phyloP scores from a whole-genome alignment of 2,329 filamentous ascomycete species.

The Epichloe bromicola region DNA sequence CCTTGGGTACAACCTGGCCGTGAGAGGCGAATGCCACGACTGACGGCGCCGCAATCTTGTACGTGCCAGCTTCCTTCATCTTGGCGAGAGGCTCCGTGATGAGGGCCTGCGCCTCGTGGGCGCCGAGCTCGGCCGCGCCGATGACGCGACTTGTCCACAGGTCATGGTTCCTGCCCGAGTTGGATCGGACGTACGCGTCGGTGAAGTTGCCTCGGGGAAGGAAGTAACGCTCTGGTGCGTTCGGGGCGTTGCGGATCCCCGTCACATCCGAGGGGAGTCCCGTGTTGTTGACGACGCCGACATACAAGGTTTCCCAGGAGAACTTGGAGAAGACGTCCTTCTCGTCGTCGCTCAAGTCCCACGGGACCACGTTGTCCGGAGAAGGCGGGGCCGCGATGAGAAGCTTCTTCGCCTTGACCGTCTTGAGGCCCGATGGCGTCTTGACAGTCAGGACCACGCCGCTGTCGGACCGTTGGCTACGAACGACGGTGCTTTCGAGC shows the following conservation, averaged over 20 bases:
- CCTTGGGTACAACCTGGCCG: neutral
- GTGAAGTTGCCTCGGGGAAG: neutral
- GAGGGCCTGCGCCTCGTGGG: neutral
- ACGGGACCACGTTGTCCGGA: conserved; percentile 11
- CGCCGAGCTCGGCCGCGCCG: neutral
- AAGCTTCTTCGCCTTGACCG: conserved; percentile 13
- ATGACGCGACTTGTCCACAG: neutral
- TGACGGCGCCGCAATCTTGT: neutral
- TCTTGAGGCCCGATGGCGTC: neutral
- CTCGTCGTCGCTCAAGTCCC: conserved; percentile 15
- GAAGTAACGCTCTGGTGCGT: neutral
- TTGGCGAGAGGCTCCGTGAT: neutral
- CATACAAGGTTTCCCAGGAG: conserved; percentile 10
- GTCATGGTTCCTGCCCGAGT: neutral
- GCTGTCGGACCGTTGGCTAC: neutral
- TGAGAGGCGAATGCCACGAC: neutral
- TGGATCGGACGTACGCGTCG: neutral
- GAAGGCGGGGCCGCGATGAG: conserved; percentile 17
- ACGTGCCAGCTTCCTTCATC: neutral
- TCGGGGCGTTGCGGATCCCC: neutral
- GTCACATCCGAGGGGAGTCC: neutral
- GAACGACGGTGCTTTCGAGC: neutral
- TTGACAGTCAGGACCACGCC: neutral
- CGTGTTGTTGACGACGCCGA: conserved; percentile 13
- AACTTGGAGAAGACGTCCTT: conserved; percentile 15